Base-by-base conservation (phyloP, 768 basidiomycete species). In the Sarcomyxa edulis region DNA sequence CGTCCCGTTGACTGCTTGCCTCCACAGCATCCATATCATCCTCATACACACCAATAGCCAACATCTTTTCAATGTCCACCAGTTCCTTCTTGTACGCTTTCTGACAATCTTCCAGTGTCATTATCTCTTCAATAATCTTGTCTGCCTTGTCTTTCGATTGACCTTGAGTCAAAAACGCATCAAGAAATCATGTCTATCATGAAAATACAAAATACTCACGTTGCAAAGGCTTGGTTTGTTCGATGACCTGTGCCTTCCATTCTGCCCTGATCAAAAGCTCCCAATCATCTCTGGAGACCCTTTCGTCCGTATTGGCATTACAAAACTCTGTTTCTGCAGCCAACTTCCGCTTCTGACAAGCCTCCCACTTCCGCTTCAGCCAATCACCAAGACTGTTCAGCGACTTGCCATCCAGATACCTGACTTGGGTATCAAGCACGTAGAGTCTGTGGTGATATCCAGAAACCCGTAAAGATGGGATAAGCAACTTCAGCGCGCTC, bases 401-500 rank as follows among this genome's bases (percentile, higher is more conserved):
- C 7, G 28, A 18, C 12, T 30, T 29, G 16, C 14, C 8, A 39
- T 29, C 9, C 14, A 27, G 24, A 32, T 42, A 33, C n/a, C 18
- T 18, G 9, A 42, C 33, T 27, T 42, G 40, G 12, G 32, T 42
- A 19, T 42, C 40, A 11, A 42, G 22, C 6, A 26, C 21, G 23
- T 25, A 33, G 18, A 42, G 10, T 11, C 33, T 21, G 16, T 35
- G 32, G 25, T 38, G 24, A 35, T 38, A 35, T 2, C 40, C 40
- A n/a, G 40, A 42, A 11, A 42, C 40, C 15, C 32, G 40, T 14
- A 43, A 18, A n/a, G 35, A 29, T 4, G 37, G 6, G 2, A 48
- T 45, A 3, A 46, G 24, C 15, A 32, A 39, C 24, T 39, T 43
- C 16, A 52, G 46, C 0, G 39, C 42, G 24, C 43, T 40, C 62